Evolutionary conservation across 1,139 yeast species (phyloP), one percentile per base, ranked within the genome.

Genomic region (Blastobotrys serpentis): DNA sequence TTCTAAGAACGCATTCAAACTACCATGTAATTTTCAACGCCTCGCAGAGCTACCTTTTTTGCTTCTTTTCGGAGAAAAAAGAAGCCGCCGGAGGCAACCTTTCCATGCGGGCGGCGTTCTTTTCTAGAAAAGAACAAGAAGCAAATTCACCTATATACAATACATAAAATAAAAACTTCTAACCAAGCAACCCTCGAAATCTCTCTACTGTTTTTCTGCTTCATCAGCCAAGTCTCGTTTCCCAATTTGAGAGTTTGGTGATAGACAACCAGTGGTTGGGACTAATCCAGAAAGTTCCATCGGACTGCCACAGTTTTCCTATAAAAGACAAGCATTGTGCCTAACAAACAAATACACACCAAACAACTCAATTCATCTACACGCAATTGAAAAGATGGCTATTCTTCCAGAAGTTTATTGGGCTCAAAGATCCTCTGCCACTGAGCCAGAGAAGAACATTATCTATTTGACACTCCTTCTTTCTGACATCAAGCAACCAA

Each of bases 391-490:
- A 29, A 7, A 29, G 10, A 36, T 36, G 40, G 14, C 40, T 14
- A 8, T 36, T 8, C 8, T 36, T 17, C 40, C 40, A 49, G 22
- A 42, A 77, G 94, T 88, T 45, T 75, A 79, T 65, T 92, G 98
- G 98, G 98, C 98, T 18, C 98, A 92, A 73, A 86, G 98, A 71
- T 88, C 96, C 46, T 81, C 76, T 63, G 83, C 76, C 17, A 70
- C 75, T 4, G 95, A 83, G 34, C 78, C 79, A 13, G 74, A 79
- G 38, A 89, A 86, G 70, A 92, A 92, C 68, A 65, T 88, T 38
- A 62, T 92, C 44, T 85, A 77, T 65, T 69, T 92, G 52, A 89
- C 96, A 0, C 77, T 92, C 54, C 77, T 79, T 53, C 81, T 87
- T 33, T 77, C 82, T 42, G 96, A 90, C 65, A 81, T 90, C 38